Conservation (phyloP, 352 stramenopile genomes). For the Pythium aristosporum region DNA sequence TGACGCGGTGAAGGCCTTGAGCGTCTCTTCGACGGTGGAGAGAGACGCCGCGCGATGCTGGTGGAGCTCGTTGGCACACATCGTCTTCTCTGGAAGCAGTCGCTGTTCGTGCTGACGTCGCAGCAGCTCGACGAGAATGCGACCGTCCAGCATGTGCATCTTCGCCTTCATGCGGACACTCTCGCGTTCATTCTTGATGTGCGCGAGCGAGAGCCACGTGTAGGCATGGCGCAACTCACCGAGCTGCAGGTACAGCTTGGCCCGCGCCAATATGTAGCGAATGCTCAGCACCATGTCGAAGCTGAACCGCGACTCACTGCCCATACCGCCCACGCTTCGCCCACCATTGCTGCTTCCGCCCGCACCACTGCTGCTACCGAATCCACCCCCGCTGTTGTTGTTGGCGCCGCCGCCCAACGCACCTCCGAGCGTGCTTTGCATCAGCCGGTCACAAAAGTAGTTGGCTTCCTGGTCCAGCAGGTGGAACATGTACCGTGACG, state of each 20-base stretch:
- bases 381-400: conserved; percentile 59
- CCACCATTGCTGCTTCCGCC: conserved; percentile 66
- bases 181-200: conserved; percentile 76
- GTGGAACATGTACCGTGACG: conserved; percentile 68
- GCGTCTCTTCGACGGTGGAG: conserved; percentile 45
- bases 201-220: conserved; percentile 72
- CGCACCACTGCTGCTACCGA: conserved; percentile 50
- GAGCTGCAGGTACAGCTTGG: conserved; percentile 60
- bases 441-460: conserved; percentile 58
- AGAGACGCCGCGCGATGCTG: conserved; percentile 1
- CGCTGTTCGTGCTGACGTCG: conserved; percentile 53
- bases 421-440: conserved; percentile 64
- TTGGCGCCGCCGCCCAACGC: conserved; percentile 48
- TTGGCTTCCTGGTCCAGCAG: conserved; percentile 76
- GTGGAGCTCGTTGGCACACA: conserved; percentile 18
- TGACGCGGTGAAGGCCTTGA: conserved; percentile 56
- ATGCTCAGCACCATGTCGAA: conserved; percentile 82
- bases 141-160: conserved; percentile 66
- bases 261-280: conserved; percentile 65
- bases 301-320: conserved; percentile 71
- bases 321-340: conserved; percentile 59
- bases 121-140: conserved; percentile 53
- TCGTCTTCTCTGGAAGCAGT: conserved; percentile 24
- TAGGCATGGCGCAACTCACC: conserved; percentile 57
- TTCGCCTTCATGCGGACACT: conserved; percentile 66